Evolutionary conservation across 208 protist species (phyloP), one percentile per base, ranked within the genome.

Genomic region (Balamuthia mandrillaris): DNA sequence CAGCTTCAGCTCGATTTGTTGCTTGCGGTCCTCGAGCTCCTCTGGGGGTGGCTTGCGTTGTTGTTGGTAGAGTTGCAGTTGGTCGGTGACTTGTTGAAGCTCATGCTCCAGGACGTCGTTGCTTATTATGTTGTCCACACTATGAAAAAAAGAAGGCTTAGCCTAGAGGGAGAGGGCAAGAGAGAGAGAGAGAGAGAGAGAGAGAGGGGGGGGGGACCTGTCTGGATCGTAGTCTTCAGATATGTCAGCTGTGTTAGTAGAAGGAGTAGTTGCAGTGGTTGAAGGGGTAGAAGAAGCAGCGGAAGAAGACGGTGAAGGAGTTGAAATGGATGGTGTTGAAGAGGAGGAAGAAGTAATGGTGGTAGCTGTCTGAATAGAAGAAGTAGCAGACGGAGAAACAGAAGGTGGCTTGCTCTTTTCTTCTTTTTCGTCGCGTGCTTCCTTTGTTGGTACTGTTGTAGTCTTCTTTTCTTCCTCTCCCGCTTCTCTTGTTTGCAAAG

Each of bases 21-120:
- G 41, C 70, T 79, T 79, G 31, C 70, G 42, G 41, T 79, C 70
- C 14, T 60, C 27, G 45, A 79, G 24, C 29, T 79, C 70, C 21
- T 79, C 70, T 27, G 33, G 33, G 45, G 39, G 37, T 18, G 70
- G 45, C 70, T 42, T n/a, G 45, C 42, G 24, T 49, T 79, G 37
- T 18, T 60, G 41, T 29, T 16, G 45, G 29, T 29, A 10, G 0
- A n/a, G 16, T 49, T 79, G 37, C 24, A 79, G 41, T 29, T 16
- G 45, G 29, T 29, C 18, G 0, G 33, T 37, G n/a, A 33, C 21
- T 27, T 12, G 41, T 18, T 37, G 45, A 42, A 79, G 70, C n/a
- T 79, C 70, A 9, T 58, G 27, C n/a, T 52, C 70, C n/a, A 79
- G 70, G 45, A 79, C 70, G 33, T 79, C 42, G 70, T 79, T 79